Evolutionary conservation across 768 basidiomycete genomes (phyloP).

Genomic region (Calocybe cyanea): DNA sequence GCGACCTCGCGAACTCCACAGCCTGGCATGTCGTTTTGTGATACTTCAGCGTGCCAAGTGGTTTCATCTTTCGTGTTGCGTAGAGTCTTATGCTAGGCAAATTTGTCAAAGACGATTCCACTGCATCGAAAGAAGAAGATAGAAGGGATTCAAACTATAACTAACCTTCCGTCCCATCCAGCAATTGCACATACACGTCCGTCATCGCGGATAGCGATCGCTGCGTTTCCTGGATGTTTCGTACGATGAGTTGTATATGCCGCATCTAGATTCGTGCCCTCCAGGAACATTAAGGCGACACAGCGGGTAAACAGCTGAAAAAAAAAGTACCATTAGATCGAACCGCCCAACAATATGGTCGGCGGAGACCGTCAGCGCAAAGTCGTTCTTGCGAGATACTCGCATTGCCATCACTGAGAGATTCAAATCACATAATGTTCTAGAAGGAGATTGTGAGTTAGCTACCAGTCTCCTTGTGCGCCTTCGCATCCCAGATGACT

Average conservation of each 20-base stretch:
- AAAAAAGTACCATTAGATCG: conserved; percentile 44
- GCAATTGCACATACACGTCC: conserved; percentile 82
- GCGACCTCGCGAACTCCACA: conserved; percentile 59
- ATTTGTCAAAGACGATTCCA: too few relatives aligned
- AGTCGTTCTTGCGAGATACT: conserved; percentile 51
- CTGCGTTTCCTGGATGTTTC: conserved; percentile 76
- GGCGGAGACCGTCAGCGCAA: conserved; percentile 81
- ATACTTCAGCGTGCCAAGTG: conserved; percentile 79
- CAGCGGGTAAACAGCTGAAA: background rate
- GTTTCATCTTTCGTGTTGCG: conserved; percentile 74
- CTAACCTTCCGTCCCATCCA: conserved; percentile 95
- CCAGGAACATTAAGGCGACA: too few relatives aligned
- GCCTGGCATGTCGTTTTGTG: conserved; percentile 79
- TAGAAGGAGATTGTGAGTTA: conserved; percentile 3
- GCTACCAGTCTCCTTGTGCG: conserved; percentile 74
- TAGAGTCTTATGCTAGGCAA: conserved; percentile 69
- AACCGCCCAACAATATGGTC: conserved; percentile 76
- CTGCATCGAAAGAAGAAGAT: too few relatives aligned
- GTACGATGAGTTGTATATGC: conserved; percentile 39
- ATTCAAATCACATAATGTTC: background rate
- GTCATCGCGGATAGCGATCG: conserved; percentile 70
- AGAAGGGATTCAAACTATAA: too few relatives aligned
- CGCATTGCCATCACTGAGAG: conserved; percentile 80
- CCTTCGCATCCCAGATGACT: conserved; percentile 56
- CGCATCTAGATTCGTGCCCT: background rate